Conservation (phyloP, 441 rosid species). For the Populus hybrid region DNA sequence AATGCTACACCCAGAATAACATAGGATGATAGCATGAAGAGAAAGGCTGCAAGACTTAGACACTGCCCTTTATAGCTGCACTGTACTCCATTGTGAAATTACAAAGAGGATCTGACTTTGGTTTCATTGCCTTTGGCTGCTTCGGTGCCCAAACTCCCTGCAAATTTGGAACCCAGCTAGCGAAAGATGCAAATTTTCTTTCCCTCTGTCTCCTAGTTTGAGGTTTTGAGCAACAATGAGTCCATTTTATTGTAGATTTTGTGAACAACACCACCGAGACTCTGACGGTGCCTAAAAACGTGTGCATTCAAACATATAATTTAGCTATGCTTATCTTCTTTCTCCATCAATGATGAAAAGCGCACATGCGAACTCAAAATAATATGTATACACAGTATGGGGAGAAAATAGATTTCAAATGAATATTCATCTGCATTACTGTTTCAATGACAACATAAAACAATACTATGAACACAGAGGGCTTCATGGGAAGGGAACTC, state of each 20-base stretch:
- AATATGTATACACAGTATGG: not conserved
- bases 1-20: no score
- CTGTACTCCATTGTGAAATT: no score
- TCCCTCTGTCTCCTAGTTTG: constrained; percentile 76
- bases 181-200: constrained; percentile 66
- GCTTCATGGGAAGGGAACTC: not conserved
- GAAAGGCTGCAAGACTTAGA: no score
- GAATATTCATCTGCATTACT: not conserved
- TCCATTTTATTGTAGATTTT: constrained; percentile 75
- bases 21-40: no score
- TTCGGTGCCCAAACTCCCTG: constrained; percentile 92
- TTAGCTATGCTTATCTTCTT: not conserved
- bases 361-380: not conserved
- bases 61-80: no score
- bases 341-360: not conserved
- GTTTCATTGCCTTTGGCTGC: constrained; percentile 38
- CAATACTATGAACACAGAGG: not conserved
- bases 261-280: constrained; percentile 62
- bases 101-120: no score
- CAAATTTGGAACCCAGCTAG: constrained; percentile 84
- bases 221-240: constrained; percentile 51
- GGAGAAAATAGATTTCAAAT: not conserved
- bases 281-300: constrained; percentile 52
- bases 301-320: constrained; percentile 13
- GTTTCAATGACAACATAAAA: not conserved